These are phyloP conservation scores for Lipomyces oligophaga DNA, from an alignment of 805 yeast genomes.

Conservation along the genomic window DNA sequence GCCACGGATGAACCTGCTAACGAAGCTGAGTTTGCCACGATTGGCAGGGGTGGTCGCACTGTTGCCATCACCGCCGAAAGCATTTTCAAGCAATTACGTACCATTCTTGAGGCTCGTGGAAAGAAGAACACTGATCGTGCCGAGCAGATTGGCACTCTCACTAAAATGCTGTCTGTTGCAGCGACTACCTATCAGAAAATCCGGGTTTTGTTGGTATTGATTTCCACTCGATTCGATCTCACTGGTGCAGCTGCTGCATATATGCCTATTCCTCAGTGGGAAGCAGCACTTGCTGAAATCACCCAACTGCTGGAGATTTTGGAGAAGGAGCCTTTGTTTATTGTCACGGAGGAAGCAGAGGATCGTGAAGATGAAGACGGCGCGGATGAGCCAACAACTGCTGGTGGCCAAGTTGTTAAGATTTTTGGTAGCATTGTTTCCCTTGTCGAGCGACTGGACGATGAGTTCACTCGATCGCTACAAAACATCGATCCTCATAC, in stretches of 20 bases:
- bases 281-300: slow-evolving; percentile 49
- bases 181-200: slow-evolving; percentile 71
- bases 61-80: slow-evolving; percentile 41
- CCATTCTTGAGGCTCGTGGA: slow-evolving; percentile 86
- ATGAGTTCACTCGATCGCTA: slow-evolving; percentile 83
- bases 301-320: slow-evolving; percentile 59
- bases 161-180: slow-evolving; percentile 50
- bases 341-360: slow-evolving; percentile 78
- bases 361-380: slow-evolving; percentile 67
- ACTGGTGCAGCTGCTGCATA: slow-evolving; percentile 55
- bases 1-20: slow-evolving; percentile 39
- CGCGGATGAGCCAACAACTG: slow-evolving; percentile 39
- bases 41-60: slow-evolving; percentile 41
- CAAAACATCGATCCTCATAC: slow-evolving; percentile 93
- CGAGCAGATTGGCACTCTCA: slow-evolving; percentile 73
- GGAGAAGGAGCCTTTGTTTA: slow-evolving; percentile 60
- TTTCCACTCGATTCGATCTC: slow-evolving; percentile 85
- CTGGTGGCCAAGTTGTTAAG: slow-evolving; percentile 49
- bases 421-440: slow-evolving; percentile 83
- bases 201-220: slow-evolving; percentile 69
- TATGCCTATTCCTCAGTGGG: slow-evolving; percentile 83
- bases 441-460: slow-evolving; percentile 88
- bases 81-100: slow-evolving; percentile 68
- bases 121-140: slow-evolving; percentile 83
- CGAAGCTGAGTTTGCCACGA: slow-evolving; percentile 39